Conservation (phyloP, 2,329 filamentous ascomycete genomes). For the Arthroderma sp. region DNA sequence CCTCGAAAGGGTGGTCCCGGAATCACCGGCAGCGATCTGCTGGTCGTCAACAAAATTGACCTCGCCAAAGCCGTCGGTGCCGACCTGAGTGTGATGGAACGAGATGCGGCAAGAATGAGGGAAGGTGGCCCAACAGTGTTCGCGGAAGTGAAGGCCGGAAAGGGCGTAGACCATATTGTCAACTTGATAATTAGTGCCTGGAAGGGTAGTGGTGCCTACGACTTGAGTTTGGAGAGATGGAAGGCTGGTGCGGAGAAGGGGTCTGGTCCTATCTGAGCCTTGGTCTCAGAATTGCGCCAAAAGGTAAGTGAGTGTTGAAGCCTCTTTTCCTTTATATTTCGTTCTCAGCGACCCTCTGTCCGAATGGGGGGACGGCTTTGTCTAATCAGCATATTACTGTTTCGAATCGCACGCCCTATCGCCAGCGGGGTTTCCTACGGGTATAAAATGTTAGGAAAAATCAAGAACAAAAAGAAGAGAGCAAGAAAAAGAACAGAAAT, state of each 20-base stretch:
- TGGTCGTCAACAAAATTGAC: conserved; percentile 97
- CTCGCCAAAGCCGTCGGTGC: conserved; percentile 81
- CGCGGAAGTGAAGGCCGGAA: conserved; percentile 87
- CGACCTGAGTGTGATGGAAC: conserved; percentile 84
- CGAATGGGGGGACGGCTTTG: no score
- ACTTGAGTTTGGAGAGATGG: conserved; percentile 31
- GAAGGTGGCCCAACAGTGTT: conserved; percentile 94
- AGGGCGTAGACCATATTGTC: conserved; percentile 74
- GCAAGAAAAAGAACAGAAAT: no score
- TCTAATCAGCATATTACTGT: no score
- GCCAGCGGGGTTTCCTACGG: no score
- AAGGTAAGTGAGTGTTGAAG: no score
- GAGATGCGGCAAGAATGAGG: conserved; percentile 84
- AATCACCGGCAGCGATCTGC: conserved; percentile 87
- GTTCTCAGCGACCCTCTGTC: no score
- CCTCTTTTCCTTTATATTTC: no score
- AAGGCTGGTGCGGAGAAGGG: conserved; percentile 26
- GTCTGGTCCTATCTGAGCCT: conserved; percentile 19
- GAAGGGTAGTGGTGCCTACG: conserved; percentile 70
- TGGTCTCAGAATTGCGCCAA: no score
- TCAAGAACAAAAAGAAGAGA: no score
- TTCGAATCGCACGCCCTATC: no score
- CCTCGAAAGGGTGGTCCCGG: conserved; percentile 91
- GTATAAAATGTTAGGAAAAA: no score
- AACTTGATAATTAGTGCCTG: conserved; percentile 82